Percentiles rank a stretch among this genome's conserved stretches.
phyloP scores from a whole-genome alignment of 2,329 filamentous ascomycete species.

The Fusarium mundagurra region DNA sequence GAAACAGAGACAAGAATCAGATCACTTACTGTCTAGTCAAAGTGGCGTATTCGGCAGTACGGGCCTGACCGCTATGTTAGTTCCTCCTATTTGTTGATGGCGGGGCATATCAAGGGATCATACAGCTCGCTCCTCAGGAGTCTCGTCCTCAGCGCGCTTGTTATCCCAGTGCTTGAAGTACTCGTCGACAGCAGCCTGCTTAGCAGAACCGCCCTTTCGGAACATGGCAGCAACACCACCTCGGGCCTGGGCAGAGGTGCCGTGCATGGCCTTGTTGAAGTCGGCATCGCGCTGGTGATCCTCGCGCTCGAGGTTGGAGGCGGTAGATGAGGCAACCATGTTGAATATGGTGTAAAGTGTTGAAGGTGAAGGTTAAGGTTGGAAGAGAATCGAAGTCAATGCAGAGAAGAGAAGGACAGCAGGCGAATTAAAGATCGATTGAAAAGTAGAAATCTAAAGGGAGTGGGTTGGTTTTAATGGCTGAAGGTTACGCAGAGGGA shows the following conservation, averaged over 20 bases:
- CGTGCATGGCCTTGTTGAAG: slow-evolving; percentile 92
- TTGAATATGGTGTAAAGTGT: slow-evolving; percentile 46
- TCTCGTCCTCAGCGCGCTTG: slow-evolving; percentile 82
- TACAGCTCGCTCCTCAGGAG: slow-evolving; percentile 82
- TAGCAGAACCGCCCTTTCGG: slow-evolving; percentile 78
- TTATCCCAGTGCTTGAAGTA: slow-evolving; percentile 98
- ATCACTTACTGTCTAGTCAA: slow-evolving; percentile 84
- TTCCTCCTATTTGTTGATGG: slow-evolving; percentile 28
- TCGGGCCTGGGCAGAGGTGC: slow-evolving; percentile 70
- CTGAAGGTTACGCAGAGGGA: slow-evolving; percentile 30
- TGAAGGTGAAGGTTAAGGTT: slow-evolving; percentile 15
- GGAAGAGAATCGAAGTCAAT: background rate
- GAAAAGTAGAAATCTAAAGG: slow-evolving; percentile 27
- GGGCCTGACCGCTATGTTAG: slow-evolving; percentile 62
- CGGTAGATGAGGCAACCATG: slow-evolving; percentile 56
- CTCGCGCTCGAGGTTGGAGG: slow-evolving; percentile 75
- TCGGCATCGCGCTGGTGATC: slow-evolving; percentile 86
- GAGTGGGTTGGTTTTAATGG: slow-evolving; percentile 40
- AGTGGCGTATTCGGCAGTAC: slow-evolving; percentile 89
- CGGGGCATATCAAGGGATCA: slow-evolving; percentile 43
- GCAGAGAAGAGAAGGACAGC: slow-evolving; percentile 8
- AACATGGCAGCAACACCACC: slow-evolving; percentile 87
- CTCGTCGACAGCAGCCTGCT: slow-evolving; percentile 85
- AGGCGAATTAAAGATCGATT: slow-evolving; percentile 21
- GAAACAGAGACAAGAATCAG: background rate